Percentiles rank a stretch among this genome's conserved stretches.
Evolutionary conservation across 139 green algal genomes (phyloP).

Genomic region (Closterium sp.): DNA sequence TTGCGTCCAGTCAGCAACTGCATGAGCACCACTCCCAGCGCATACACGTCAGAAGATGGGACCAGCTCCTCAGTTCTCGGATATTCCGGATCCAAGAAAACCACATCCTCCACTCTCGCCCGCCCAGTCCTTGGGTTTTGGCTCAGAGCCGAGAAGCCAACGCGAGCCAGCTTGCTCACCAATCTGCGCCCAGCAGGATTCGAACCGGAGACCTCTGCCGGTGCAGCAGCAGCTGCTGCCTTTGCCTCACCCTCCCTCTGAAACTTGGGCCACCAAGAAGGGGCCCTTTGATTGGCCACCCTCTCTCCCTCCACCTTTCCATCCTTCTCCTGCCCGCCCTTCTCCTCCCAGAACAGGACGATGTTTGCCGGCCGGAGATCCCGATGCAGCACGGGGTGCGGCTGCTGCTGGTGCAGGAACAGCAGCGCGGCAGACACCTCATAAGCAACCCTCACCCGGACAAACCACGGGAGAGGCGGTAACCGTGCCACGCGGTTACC

Average conservation of each 20-base stretch:
- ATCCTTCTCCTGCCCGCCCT: not conserved
- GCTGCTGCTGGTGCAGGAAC: constrained; percentile 39
- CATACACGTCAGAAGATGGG: constrained; percentile 29
- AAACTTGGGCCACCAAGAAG: constrained; percentile 5
- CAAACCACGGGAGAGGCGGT: constrained; percentile 15
- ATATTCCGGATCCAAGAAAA: constrained; percentile 23
- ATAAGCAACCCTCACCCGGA: constrained; percentile 10
- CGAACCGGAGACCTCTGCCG: not conserved
- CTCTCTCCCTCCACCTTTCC: not conserved
- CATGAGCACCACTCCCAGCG: constrained; percentile 22
- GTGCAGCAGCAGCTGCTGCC: not conserved
- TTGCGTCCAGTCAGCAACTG: constrained; percentile 27
- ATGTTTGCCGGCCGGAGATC: constrained; percentile 35
- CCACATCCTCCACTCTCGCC: constrained; percentile 1
- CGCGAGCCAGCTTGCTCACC: constrained; percentile 28
- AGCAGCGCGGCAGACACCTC: constrained; percentile 26
- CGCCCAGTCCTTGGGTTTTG: not conserved
- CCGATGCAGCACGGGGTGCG: constrained; percentile 20
- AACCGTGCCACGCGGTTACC: not conserved
- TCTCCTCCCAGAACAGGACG: constrained; percentile 18
- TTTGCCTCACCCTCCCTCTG: not conserved
- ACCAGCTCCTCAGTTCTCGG: constrained; percentile 8
- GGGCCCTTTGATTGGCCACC: not conserved
- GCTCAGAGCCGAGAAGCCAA: constrained; percentile 4
- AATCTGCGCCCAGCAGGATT: not conserved